phyloP scores from a whole-genome alignment of 2,329 filamentous ascomycete genomes.

The Fusarium sarcochroum region DNA sequence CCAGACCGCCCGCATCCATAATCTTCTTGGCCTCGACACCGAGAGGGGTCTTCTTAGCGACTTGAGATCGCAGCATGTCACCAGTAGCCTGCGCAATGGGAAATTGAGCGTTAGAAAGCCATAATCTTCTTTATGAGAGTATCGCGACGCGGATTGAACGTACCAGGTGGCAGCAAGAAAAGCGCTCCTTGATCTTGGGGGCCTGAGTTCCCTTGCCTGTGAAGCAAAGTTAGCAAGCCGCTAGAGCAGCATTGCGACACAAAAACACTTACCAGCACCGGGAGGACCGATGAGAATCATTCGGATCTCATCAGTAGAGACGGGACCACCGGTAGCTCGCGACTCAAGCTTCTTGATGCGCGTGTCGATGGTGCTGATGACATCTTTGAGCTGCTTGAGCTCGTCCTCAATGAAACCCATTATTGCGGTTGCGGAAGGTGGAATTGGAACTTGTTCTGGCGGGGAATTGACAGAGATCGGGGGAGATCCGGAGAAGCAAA shows the following conservation, averaged over 20 bases:
- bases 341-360: conserved; percentile 89
- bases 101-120: conserved; percentile 34
- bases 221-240: conserved; percentile 38
- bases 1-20: conserved; percentile 97
- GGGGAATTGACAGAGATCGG: conserved; percentile 34
- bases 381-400: conserved; percentile 86
- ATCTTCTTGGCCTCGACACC: conserved; percentile 99
- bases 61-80: conserved; percentile 98
- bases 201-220: conserved; percentile 98
- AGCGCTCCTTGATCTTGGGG: conserved; percentile 98
- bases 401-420: conserved; percentile 93
- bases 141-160: conserved; percentile 53
- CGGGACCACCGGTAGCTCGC: conserved; percentile 71
- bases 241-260: conserved; percentile 10
- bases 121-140: neutral
- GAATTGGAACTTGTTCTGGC: conserved; percentile 37
- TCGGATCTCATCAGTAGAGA: conserved; percentile 78
- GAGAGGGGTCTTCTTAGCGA: conserved; percentile 95
- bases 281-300: conserved; percentile 99
- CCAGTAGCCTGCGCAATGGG: conserved; percentile 81
- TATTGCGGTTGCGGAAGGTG: conserved; percentile 57
- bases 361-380: conserved; percentile 86
- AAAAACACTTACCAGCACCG: conserved; percentile 82
- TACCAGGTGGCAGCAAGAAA: conserved; percentile 97
- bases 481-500: conserved; percentile 30